Evolutionary conservation across 2,329 filamentous ascomycete genomes (phyloP).

Genomic region (Ophiostoma ips): DNA sequence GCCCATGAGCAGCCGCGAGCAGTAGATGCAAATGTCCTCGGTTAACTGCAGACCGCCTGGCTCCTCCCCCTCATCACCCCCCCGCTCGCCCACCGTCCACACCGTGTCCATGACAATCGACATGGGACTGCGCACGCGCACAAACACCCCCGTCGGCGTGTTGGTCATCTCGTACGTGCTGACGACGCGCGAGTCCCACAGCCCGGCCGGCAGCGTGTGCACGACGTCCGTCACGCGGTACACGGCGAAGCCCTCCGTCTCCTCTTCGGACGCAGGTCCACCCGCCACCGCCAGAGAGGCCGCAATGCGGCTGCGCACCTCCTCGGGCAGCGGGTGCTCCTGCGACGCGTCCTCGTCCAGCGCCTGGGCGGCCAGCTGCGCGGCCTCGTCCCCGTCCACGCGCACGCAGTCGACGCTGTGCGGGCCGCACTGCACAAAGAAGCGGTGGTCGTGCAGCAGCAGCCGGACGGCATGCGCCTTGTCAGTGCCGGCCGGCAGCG

Average conservation of each 20-base stretch:
- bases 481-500: constrained; percentile 26
- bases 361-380: constrained; percentile 19
- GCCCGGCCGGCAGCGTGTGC: constrained; percentile 37
- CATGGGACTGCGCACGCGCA: constrained; percentile 36
- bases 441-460: constrained; percentile 38
- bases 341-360: constrained; percentile 15
- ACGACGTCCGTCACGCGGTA: constrained; percentile 37
- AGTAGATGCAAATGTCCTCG: constrained; percentile 36
- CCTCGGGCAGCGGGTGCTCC: constrained; percentile 8
- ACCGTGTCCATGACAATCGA: constrained; percentile 38
- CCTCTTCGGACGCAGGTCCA: neutral
- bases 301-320: constrained; percentile 7
- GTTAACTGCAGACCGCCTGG: constrained; percentile 26
- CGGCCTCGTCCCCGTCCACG: constrained; percentile 18
- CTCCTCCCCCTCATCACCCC: constrained; percentile 9
- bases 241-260: constrained; percentile 20
- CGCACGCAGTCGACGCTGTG: constrained; percentile 31
- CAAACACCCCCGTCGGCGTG: constrained; percentile 32
- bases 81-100: constrained; percentile 28
- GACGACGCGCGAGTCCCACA: constrained; percentile 40
- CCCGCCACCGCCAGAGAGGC: no score
- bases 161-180: constrained; percentile 41
- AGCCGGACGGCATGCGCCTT: constrained; percentile 26
- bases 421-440: constrained; percentile 39
- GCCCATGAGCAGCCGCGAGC: constrained; percentile 34